phyloP scores from a whole-genome alignment of 768 basidiomycete genomes.

The Lyophyllum semitale region DNA sequence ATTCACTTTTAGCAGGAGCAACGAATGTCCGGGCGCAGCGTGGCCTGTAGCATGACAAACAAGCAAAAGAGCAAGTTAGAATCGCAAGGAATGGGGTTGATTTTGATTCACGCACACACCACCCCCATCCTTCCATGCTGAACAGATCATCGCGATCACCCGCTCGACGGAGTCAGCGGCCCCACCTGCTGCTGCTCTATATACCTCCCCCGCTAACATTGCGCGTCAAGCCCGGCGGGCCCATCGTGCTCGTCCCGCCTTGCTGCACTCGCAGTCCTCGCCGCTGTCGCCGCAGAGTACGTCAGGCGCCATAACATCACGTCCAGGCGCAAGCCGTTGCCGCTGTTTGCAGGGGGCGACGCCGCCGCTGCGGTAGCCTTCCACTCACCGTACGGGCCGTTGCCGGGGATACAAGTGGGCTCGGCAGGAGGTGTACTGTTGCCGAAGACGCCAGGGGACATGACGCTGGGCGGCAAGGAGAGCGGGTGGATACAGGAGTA shows the following conservation, averaged over 20 bases:
- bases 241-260: slow-evolving; percentile 20
- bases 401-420: slow-evolving; percentile 17
- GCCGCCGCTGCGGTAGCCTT: slow-evolving; percentile 14
- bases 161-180: slow-evolving; percentile 60
- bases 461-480: slow-evolving; percentile 40
- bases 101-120: not conserved
- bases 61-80: not conserved
- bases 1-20: not conserved
- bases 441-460: slow-evolving; percentile 31
- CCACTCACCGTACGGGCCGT: slow-evolving; percentile 31
- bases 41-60: not conserved
- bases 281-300: slow-evolving; percentile 51
- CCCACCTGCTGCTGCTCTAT: slow-evolving; percentile 25
- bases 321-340: slow-evolving; percentile 34
- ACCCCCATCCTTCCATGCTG: slow-evolving; percentile 56
- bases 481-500: slow-evolving; percentile 87
- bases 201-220: slow-evolving; percentile 41
- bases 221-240: slow-evolving; percentile 38
- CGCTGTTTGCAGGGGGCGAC: slow-evolving; percentile 15
- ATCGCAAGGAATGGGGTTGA: not conserved
- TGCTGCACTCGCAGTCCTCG: slow-evolving; percentile 13
- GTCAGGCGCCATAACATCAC: slow-evolving; percentile 57
- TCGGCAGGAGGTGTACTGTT: slow-evolving; percentile 11
- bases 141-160: slow-evolving; percentile 72
- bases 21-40: not conserved